Conservation (phyloP, 2,329 filamentous ascomycete species). For the Fusarium marasasianum region DNA sequence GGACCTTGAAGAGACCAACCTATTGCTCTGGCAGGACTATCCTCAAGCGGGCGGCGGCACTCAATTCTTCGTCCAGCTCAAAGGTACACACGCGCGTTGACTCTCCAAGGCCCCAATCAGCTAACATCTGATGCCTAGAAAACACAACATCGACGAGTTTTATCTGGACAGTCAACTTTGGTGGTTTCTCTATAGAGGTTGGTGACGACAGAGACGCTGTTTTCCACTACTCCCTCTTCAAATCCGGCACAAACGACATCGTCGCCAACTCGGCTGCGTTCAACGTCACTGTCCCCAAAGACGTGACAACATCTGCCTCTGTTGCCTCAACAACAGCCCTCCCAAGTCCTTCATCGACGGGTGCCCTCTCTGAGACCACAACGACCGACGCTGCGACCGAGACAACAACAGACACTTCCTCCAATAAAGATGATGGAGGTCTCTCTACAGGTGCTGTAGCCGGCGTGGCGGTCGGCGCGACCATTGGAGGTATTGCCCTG, state of each 20-base stretch:
- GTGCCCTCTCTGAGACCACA: background rate
- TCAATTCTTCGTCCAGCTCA: slow-evolving; percentile 4
- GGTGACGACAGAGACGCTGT: slow-evolving; percentile 22
- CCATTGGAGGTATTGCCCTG: slow-evolving; percentile 26
- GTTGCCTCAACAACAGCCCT: background rate
- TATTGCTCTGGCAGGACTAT: slow-evolving; percentile 39
- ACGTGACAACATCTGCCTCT: background rate
- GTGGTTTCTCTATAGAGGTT: slow-evolving; percentile 13
- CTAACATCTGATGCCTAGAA: slow-evolving; percentile 21
- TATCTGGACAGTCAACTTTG: slow-evolving; percentile 35
- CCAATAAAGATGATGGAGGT: background rate
- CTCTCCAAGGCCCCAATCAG: rapidly evolving
- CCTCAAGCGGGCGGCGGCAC: slow-evolving; percentile 13
- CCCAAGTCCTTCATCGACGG: slow-evolving; percentile 2
- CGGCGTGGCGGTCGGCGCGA: slow-evolving; percentile 39
- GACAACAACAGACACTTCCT: background rate
- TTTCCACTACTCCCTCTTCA: slow-evolving; percentile 31
- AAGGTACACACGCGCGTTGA: background rate
- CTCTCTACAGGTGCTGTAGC: slow-evolving; percentile 39
- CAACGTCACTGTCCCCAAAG: slow-evolving; percentile 30
- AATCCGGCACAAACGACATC: slow-evolving; percentile 14
- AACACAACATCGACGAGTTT: slow-evolving; percentile 31
- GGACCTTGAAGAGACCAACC: slow-evolving; percentile 25
- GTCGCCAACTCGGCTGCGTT: slow-evolving; percentile 30
- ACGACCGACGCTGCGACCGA: background rate